Evolutionary conservation across 2,329 filamentous ascomycete species (phyloP), one percentile per base, ranked within the genome.

Genomic region (Didymella pinodella): DNA sequence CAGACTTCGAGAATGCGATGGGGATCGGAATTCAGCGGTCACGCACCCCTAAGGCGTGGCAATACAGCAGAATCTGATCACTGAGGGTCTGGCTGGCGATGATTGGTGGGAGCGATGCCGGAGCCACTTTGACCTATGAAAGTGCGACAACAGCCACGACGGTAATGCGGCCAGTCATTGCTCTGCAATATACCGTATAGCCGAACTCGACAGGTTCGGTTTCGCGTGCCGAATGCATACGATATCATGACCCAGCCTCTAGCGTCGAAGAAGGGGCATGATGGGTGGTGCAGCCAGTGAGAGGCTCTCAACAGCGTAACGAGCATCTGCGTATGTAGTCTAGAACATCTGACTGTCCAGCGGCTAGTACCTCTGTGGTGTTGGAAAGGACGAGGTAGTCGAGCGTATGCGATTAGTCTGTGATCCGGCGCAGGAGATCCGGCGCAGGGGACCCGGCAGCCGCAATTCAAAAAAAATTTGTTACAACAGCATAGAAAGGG

Each of bases 41-140:
- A 52, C 31, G 48, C 38, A 45, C 49, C 22, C 29, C 36, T 29
- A 26, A 47, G 25, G 20, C 20, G 47, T 50, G 32, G 49, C 32
- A 51, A 48, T 44, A 34, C n/a, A 57, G 46, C 56, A 54, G 50
- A 54, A 50, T 54, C 45, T 59, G 45, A 49, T 50, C 12, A 40
- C 20, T 49, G 31, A 22, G 18, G 32, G 18, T 32, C 45, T n/a
- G 20, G 20, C 20, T 18, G 40, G 14, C 18, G 14, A 7, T 46
- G 56, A 54, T 59, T 54, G 56, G 56, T 29, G 20, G 50, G 26
- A 26, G 4, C 7, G 12, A 40, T n/a, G 3, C 31, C 26, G 31
- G 11, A 8, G 10, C 3, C 41, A 18, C 20, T 40, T 40, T 16
- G 50, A 47, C 56, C 56, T 54, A 58, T 54, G 22, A 49, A 14